phyloP scores from a whole-genome alignment of 1,284 basidiomycete species.

The Rhizopogon parksii region DNA sequence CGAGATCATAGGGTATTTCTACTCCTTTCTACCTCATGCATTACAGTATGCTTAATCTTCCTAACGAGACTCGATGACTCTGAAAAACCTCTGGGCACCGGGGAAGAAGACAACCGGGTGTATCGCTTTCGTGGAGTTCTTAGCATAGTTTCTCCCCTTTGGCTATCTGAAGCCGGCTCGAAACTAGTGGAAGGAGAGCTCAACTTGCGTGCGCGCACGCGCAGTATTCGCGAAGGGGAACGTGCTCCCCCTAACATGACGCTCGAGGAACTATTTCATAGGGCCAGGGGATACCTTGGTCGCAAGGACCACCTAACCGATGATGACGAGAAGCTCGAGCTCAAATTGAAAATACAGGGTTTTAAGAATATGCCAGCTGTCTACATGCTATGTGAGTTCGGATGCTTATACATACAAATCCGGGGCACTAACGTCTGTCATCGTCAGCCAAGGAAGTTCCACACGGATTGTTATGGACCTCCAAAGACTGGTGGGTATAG shows the following conservation, averaged over 20 bases:
- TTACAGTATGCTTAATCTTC: conserved; percentile 4
- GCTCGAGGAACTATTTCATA: conserved; percentile 30
- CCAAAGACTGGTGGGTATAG: conserved; percentile 23
- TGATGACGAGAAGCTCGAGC: conserved; percentile 21
- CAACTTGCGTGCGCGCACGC: conserved; percentile 29
- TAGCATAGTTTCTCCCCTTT: conserved; percentile 34
- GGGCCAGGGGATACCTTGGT: conserved; percentile 15
- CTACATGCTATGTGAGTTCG: conserved; percentile 37
- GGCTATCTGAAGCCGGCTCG: conserved; percentile 40
- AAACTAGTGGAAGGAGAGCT: conserved; percentile 37
- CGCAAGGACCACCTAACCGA: conserved; percentile 9
- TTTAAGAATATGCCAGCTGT: conserved; percentile 35
- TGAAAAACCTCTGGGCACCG: conserved; percentile 13
- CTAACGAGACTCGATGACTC: conserved; percentile 24
- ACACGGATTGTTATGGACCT: conserved; percentile 22
- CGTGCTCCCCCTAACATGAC: conserved; percentile 24
- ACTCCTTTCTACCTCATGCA: not conserved
- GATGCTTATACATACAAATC: not conserved
- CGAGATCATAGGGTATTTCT: conserved; percentile 18
- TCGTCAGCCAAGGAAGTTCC: conserved; percentile 11
- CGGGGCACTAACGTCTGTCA: conserved; percentile 4
- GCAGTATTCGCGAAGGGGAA: conserved; percentile 18
- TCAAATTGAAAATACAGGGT: conserved; percentile 33
- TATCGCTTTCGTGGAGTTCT: conserved; percentile 43
- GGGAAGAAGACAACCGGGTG: conserved; percentile 15